These are phyloP conservation scores for Mycena rosella DNA, from an alignment of 768 basidiomycete species.

Conservation along the genomic window DNA sequence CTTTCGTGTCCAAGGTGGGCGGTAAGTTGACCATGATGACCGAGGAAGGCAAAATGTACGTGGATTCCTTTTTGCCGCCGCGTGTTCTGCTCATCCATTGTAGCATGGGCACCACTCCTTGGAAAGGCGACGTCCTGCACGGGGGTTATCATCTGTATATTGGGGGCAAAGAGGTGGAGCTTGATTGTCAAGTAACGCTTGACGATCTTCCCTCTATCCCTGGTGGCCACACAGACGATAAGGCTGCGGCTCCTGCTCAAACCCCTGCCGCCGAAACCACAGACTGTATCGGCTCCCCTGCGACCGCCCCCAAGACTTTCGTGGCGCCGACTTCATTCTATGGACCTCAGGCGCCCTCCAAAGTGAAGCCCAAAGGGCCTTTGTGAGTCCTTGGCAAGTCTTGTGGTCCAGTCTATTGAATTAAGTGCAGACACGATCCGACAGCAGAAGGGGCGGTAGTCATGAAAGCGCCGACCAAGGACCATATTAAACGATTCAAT, in stretches of 20 bases:
- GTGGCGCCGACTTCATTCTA: conserved; percentile 76
- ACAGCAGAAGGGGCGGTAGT: conserved; percentile 82
- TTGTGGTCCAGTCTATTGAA: conserved; percentile 6
- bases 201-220: conserved; percentile 65
- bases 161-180: conserved; percentile 71
- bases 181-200: conserved; percentile 64
- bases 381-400: conserved; percentile 57
- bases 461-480: conserved; percentile 82
- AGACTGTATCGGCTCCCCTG: conserved; percentile 32
- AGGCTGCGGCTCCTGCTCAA: conserved; percentile 26
- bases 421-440: conserved; percentile 76
- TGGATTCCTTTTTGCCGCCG: conserved; percentile 11
- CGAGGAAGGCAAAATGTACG: conserved; percentile 79
- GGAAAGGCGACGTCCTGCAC: conserved; percentile 69
- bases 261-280: conserved; percentile 24
- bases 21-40: conserved; percentile 72
- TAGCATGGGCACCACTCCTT: conserved; percentile 73
- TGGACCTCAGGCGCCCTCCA: conserved; percentile 48
- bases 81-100: conserved; percentile 10
- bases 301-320: conserved; percentile 45
- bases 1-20: conserved; percentile 65
- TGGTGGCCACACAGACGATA: conserved; percentile 46
- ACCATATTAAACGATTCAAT: conserved; percentile 76
- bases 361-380: conserved; percentile 55
- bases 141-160: conserved; percentile 60